phyloP scores from a whole-genome alignment of 352 stramenopile genomes.

The Globisporangium heterothallicum region DNA sequence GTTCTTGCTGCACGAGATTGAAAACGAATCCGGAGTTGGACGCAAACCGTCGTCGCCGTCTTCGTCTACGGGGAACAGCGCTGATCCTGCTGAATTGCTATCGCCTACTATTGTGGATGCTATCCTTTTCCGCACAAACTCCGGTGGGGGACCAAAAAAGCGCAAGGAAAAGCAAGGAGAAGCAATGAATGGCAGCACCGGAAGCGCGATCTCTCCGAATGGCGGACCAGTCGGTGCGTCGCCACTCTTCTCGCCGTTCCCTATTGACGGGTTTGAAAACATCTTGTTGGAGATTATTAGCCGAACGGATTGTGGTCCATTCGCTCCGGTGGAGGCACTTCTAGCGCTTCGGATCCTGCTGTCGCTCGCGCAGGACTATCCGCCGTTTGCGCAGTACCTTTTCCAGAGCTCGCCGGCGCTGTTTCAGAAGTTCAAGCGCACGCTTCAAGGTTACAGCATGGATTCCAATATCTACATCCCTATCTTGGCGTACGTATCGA shows the following conservation, averaged over 20 bases:
- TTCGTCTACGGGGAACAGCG: background rate
- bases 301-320: constrained; percentile 22
- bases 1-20: constrained; percentile 51
- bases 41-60: background rate
- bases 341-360: constrained; percentile 49
- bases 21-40: constrained; percentile 21
- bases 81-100: constrained; percentile 9
- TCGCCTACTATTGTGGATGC: constrained; percentile 37
- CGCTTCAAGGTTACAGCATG: constrained; percentile 35
- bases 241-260: constrained; percentile 1
- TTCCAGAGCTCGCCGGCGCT: constrained; percentile 23
- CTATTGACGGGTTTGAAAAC: constrained; percentile 31
- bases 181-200: constrained; percentile 2
- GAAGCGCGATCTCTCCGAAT: background rate
- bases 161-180: constrained; percentile 33
- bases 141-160: constrained; percentile 15
- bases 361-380: constrained; percentile 44
- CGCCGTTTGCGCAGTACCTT: constrained; percentile 46
- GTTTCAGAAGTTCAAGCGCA: constrained; percentile 36
- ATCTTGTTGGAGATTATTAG: constrained; percentile 54
- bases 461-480: constrained; percentile 52
- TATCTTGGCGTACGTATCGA: constrained; percentile 55
- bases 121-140: constrained; percentile 22
- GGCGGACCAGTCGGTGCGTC: background rate
- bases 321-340: constrained; percentile 32